Percentiles rank a stretch among this genome's conserved stretches.
Evolutionary conservation across 306 rosid species (phyloP).

Genomic region (Cucurbita maxima): DNA sequence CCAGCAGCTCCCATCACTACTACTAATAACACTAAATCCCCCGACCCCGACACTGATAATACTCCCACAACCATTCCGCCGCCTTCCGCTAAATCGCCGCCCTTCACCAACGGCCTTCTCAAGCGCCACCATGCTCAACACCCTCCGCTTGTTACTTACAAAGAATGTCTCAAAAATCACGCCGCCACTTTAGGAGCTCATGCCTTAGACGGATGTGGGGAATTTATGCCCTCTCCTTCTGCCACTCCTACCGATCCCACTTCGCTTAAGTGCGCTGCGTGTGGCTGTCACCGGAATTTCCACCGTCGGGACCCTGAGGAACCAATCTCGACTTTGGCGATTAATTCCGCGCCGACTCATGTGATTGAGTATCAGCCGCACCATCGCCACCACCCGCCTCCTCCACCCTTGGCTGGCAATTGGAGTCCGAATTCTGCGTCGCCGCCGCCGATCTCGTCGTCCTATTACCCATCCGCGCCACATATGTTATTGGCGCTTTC

Average conservation of each 20-base stretch:
- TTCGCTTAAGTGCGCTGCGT: slow-evolving; percentile 83
- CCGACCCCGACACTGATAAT: slow-evolving; percentile 45
- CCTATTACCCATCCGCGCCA: slow-evolving; percentile 86
- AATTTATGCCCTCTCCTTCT: slow-evolving; percentile 74
- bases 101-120: slow-evolving; percentile 69
- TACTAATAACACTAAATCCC: slow-evolving; percentile 33
- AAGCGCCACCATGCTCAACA: slow-evolving; percentile 34
- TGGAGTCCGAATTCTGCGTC: slow-evolving; percentile 78
- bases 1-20: slow-evolving; percentile 15
- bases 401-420: slow-evolving; percentile 8
- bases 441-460: slow-evolving; percentile 94
- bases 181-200: slow-evolving; percentile 81
- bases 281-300: slow-evolving; percentile 94
- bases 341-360: slow-evolving; percentile 10
- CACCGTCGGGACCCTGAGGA: slow-evolving; percentile 96
- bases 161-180: slow-evolving; percentile 82
- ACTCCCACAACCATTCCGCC: slow-evolving; percentile 49
- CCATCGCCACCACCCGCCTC: slow-evolving; percentile 33
- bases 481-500: slow-evolving; percentile 91
- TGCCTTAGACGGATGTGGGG: slow-evolving; percentile 90
- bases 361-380: slow-evolving; percentile 16
- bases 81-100: slow-evolving; percentile 25
- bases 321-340: slow-evolving; percentile 14
- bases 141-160: slow-evolving; percentile 31
- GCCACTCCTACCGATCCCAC: slow-evolving; percentile 52